Evolutionary conservation across 176 grass and related monocot species (phyloP).

Genomic region (Musa itinerans): DNA sequence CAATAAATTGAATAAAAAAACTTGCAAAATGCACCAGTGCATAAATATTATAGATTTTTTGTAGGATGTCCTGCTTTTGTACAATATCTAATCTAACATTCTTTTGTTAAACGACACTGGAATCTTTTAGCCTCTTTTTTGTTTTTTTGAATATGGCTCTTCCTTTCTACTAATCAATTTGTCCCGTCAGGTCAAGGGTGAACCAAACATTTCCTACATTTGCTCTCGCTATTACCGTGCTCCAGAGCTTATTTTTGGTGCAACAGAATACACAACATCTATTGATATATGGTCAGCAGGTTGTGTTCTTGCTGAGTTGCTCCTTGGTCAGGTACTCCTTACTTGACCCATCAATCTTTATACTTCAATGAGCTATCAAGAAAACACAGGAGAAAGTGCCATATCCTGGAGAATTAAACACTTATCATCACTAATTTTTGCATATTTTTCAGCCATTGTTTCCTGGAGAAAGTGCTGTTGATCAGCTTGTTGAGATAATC

Average conservation of each 20-base stretch:
- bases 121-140: neutral
- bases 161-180: neutral
- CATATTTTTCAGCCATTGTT: constrained; percentile 13
- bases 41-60: neutral
- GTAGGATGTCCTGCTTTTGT: neutral
- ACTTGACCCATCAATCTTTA: neutral
- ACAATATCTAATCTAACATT: neutral
- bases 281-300: constrained; percentile 25
- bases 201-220: constrained; percentile 20
- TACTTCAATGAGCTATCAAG: neutral
- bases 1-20: too few species aligned
- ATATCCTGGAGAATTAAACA: neutral
- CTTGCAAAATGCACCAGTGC: too few species aligned
- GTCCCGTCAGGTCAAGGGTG: constrained; percentile 8
- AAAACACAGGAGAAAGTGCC: neutral
- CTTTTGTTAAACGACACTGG: neutral
- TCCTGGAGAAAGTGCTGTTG: constrained; percentile 21
- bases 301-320: constrained; percentile 24
- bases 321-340: constrained; percentile 13
- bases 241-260: constrained; percentile 18
- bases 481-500: constrained; percentile 24
- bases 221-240: constrained; percentile 21
- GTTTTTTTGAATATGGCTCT: neutral
- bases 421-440: neutral
- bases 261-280: constrained; percentile 18